Conservation (phyloP, 169 alveolate genomes). For the Babesia gibsoni region DNA sequence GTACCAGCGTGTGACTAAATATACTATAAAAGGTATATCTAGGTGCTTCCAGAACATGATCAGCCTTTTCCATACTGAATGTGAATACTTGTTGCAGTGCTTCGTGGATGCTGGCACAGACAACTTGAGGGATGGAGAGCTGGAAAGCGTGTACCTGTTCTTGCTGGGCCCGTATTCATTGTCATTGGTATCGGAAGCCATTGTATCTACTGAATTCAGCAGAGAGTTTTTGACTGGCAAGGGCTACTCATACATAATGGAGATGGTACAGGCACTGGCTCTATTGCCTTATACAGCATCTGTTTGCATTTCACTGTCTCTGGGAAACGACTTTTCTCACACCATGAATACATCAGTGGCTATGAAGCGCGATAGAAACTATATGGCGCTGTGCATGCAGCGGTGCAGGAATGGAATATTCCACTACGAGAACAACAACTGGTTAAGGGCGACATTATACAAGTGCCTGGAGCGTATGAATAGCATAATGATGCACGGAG, state of each 20-base stretch:
- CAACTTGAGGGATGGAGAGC: background rate
- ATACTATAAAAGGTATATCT: background rate
- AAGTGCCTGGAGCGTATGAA: slow-evolving; percentile 14
- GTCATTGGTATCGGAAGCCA: background rate
- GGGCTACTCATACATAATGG: background rate
- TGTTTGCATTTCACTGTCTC: slow-evolving; percentile 1
- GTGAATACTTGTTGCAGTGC: slow-evolving; percentile 10
- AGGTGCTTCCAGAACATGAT: background rate
- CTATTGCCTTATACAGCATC: slow-evolving; percentile 21
- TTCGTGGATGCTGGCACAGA: slow-evolving; percentile 7
- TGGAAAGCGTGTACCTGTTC: slow-evolving; percentile 1
- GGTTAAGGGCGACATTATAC: slow-evolving; percentile 12
- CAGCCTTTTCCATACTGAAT: background rate
- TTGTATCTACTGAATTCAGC: slow-evolving; percentile 4
- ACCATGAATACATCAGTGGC: background rate
- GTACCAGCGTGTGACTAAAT: slow-evolving; percentile 21
- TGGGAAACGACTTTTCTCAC: no score
- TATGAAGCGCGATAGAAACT: slow-evolving; percentile 8
- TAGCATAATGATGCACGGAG: slow-evolving; percentile 6
- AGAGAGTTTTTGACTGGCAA: background rate
- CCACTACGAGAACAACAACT: slow-evolving; percentile 13
- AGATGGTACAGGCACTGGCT: slow-evolving; percentile 2
- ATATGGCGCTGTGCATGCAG: slow-evolving; percentile 20
- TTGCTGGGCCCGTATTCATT: slow-evolving; percentile 10
- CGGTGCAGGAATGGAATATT: background rate